phyloP scores from a whole-genome alignment of 139 green algal species.

The Nannochloris sp. region DNA sequence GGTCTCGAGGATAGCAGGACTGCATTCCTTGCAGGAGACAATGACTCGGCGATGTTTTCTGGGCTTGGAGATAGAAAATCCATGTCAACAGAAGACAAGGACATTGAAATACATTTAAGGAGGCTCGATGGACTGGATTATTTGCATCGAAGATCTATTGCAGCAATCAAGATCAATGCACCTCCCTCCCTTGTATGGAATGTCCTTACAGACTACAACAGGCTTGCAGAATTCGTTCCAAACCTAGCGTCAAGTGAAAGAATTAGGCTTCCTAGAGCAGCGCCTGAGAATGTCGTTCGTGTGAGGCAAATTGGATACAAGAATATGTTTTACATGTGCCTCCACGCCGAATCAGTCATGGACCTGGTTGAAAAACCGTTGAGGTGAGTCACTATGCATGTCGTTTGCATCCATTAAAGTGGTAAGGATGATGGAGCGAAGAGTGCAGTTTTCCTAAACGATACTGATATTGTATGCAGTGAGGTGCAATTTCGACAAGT shows the following conservation, averaged over 20 bases:
- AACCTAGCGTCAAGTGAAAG: slow-evolving; percentile 40
- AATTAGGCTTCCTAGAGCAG: slow-evolving; percentile 18
- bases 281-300: slow-evolving; percentile 21
- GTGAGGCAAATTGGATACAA: slow-evolving; percentile 51
- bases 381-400: neutral
- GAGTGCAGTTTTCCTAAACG: neutral
- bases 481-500: slow-evolving; percentile 56
- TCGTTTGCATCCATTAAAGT: neutral
- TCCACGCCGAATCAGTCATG: slow-evolving; percentile 46
- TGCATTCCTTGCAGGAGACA: too few relatives aligned
- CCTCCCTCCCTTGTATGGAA: slow-evolving; percentile 33
- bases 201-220: slow-evolving; percentile 48
- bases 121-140: slow-evolving; percentile 31
- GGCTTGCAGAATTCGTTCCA: slow-evolving; percentile 43
- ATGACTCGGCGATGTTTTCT: too few relatives aligned
- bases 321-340: slow-evolving; percentile 44
- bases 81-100: neutral
- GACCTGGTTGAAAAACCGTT: slow-evolving; percentile 41
- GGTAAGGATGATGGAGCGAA: neutral
- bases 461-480: neutral
- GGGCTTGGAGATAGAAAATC: too few relatives aligned
- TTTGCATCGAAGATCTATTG: slow-evolving; percentile 39
- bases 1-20: too few relatives aligned
- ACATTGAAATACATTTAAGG: slow-evolving; percentile 39
- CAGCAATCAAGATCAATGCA: slow-evolving; percentile 32